These are phyloP conservation scores for Colletotrichum nymphaeae DNA, from an alignment of 2,329 filamentous ascomycete genomes.

Conservation along the genomic window DNA sequence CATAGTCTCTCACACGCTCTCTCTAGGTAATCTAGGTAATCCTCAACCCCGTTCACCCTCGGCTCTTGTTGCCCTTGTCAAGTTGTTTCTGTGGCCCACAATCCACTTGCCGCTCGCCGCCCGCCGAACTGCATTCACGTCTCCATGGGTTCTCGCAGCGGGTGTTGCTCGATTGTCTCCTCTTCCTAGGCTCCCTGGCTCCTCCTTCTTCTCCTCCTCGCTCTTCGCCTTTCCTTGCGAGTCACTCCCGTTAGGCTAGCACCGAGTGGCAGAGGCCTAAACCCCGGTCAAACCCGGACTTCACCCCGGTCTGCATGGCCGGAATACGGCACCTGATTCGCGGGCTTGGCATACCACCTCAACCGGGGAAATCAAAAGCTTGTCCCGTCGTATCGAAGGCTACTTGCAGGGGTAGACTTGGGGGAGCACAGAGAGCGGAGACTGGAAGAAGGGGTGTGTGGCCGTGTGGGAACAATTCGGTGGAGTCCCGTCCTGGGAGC, in stretches of 20 bases:
- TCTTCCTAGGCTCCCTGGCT: neutral
- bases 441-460: neutral
- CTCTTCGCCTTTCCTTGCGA: no score
- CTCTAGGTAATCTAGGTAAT: neutral
- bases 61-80: neutral
- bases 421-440: neutral
- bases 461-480: neutral
- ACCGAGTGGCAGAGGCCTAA: neutral
- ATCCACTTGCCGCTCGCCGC: slow-evolving; percentile 11
- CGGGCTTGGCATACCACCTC: slow-evolving; percentile 26
- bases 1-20: no score
- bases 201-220: neutral
- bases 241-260: neutral
- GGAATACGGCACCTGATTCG: slow-evolving; percentile 29
- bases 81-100: slow-evolving; percentile 14
- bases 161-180: neutral
- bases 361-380: slow-evolving; percentile 31
- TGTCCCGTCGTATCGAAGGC: slow-evolving; percentile 30
- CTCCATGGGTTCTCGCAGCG: neutral
- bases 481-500: neutral
- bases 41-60: neutral
- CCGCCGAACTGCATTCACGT: slow-evolving; percentile 5
- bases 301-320: slow-evolving; percentile 1
- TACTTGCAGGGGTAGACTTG: neutral
- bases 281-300: slow-evolving; percentile 9